Evolutionary conservation across 352 stramenopile genomes (phyloP).

Genomic region (Pythium grandisporangium): DNA sequence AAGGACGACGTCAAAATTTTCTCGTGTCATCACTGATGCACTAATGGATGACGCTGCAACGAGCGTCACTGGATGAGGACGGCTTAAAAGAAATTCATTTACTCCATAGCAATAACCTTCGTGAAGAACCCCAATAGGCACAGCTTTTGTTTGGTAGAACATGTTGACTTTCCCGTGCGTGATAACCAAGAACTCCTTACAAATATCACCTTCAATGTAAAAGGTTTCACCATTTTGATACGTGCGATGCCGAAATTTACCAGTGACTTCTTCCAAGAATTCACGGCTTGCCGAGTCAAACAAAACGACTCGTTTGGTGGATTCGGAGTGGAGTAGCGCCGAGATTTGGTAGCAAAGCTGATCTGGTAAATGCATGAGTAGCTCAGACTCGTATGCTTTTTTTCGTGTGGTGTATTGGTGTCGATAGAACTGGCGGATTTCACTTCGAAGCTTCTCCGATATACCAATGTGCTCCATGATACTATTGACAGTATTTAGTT

Average conservation of each 20-base stretch:
- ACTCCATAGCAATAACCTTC: slow-evolving; percentile 65
- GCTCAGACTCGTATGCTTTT: slow-evolving; percentile 56
- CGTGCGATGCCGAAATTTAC: slow-evolving; percentile 60
- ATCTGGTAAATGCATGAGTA: slow-evolving; percentile 56
- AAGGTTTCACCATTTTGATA: slow-evolving; percentile 71
- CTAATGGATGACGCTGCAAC: slow-evolving; percentile 34
- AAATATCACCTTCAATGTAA: slow-evolving; percentile 55
- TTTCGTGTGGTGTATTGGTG: slow-evolving; percentile 51
- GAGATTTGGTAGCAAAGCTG: slow-evolving; percentile 72
- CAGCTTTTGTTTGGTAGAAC: slow-evolving; percentile 35
- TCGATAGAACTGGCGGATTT: slow-evolving; percentile 72
- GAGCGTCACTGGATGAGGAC: slow-evolving; percentile 32
- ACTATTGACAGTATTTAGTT: slow-evolving; percentile 53
- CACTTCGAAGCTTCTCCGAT: slow-evolving; percentile 31
- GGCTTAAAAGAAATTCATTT: slow-evolving; percentile 48
- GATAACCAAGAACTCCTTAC: slow-evolving; percentile 62
- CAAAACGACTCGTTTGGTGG: slow-evolving; percentile 38
- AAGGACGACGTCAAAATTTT: slow-evolving; percentile 57
- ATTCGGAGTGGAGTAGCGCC: slow-evolving; percentile 49
- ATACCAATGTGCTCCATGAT: slow-evolving; percentile 53
- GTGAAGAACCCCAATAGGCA: slow-evolving; percentile 43
- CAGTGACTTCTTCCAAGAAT: slow-evolving; percentile 71
- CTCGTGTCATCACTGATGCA: slow-evolving; percentile 59
- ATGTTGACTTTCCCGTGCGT: slow-evolving; percentile 52
- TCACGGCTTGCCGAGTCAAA: slow-evolving; percentile 58